phyloP scores from a whole-genome alignment of 2,329 filamentous ascomycete species.

The Cytospora piceicola region DNA sequence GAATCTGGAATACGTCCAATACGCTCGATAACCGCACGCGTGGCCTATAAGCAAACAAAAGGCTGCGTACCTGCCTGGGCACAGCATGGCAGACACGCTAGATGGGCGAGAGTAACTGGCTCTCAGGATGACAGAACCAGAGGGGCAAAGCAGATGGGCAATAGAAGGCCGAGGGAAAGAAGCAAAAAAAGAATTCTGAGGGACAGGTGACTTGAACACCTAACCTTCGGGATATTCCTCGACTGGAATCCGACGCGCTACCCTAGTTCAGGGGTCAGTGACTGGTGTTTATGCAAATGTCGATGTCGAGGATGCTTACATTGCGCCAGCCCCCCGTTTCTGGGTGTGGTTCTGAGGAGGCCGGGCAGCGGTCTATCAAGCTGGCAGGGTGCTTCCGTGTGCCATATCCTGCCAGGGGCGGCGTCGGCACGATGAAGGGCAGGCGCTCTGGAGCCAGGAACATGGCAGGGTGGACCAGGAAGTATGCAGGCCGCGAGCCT shows the following conservation, averaged over 20 bases:
- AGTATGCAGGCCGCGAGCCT: neutral
- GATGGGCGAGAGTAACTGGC: neutral
- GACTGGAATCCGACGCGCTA: constrained; percentile 10
- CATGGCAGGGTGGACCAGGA: neutral
- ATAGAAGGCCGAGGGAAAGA: neutral
- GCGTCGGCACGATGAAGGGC: neutral
- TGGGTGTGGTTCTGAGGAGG: neutral
- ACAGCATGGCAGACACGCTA: neutral
- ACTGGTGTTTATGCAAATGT: neutral
- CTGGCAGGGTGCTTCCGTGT: neutral
- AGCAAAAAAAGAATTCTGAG: neutral
- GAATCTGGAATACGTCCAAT: too few relatives aligned
- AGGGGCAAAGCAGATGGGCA: neutral
- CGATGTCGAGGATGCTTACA: neutral
- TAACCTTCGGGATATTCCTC: constrained; percentile 5
- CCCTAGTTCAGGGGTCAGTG: neutral
- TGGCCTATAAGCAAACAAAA: neutral
- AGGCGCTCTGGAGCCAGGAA: neutral
- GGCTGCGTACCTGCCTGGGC: neutral
- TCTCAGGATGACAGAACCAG: neutral
- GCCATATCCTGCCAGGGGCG: neutral
- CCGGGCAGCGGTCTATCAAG: neutral
- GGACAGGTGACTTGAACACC: constrained; percentile 9
- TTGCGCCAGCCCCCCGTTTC: constrained; percentile 3
- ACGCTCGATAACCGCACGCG: neutral